Evolutionary conservation across 768 basidiomycete genomes (phyloP), one percentile per base, ranked within the genome.

Genomic region (Amanita thiersii): DNA sequence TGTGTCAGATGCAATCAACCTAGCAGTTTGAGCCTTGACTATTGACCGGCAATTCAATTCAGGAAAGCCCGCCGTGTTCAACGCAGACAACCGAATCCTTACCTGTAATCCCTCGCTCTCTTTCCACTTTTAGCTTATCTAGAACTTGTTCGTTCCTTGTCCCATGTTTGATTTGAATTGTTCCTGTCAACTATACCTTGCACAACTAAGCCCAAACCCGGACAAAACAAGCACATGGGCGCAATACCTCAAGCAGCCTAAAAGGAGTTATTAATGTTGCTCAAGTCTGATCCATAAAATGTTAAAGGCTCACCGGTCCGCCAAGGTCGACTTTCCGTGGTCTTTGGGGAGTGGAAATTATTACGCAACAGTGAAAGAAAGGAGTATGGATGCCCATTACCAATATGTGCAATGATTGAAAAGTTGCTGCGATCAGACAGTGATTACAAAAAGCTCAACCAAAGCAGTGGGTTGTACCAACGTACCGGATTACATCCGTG

Each of bases 21-120:
- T 90, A 17, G 86, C 91, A 3, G 90, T 93, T 63, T 97, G 93
- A 3, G 94, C 94, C 64, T 96, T 93, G 57, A 97, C 94, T 88
- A 50, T 3, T 28, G 18, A n/a, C n/a, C n/a, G n/a, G 32, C 32
- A 30, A 14, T 31, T 28, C 34, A 47, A 15, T 29, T 43, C 24
- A 44, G 39, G 47, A 33, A 24, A 29, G 31, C 33, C 33, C 26
- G 21, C 28, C 34, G 28, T 38, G 9, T 20, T 21, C 30, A 10
- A 14, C 6, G 31, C 21, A 29, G 48, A 40, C 38, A 29, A 30
- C 24, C 44, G 19, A 7, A 44, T 12, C 49, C 68, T 47, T 43
- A 84, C 89, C 88, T 17, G 96, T 99, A 44, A 99, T 99, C 10
- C 94, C 94, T 9, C 94, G 77, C 58, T 98, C 94, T 39, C 91